Percentiles rank a stretch among this genome's conserved stretches.
Conservation (phyloP, 208 protist species). For the Leishmania braziliensis region DNA sequence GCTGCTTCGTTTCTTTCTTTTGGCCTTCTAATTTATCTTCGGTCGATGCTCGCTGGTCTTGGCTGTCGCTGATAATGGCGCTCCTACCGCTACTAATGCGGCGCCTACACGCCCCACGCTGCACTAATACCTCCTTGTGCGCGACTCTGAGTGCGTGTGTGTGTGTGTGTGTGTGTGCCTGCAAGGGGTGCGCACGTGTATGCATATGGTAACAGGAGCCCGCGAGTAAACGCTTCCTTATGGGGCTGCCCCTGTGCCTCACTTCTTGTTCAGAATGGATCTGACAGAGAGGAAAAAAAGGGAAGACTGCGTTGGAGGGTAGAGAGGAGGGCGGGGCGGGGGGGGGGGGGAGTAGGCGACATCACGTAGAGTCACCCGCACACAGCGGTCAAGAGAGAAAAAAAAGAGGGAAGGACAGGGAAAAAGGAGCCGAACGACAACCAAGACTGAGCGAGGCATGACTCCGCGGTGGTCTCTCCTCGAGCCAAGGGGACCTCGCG, state of each 20-base stretch:
- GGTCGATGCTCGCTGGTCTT: not conserved
- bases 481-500: not conserved
- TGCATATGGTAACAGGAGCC: not conserved
- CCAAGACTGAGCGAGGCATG: not conserved
- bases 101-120: not conserved
- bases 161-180: not conserved
- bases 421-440: not conserved
- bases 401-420: not conserved
- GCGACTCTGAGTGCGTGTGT: not conserved
- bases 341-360: not conserved
- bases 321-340: not conserved
- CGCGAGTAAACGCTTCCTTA: not conserved
- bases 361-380: not conserved
- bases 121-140: not conserved
- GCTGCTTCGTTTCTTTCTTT: not conserved
- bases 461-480: not conserved
- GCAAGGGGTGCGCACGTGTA: not conserved
- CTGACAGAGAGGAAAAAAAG: slow-evolving; percentile 1
- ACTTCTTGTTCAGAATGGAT: not conserved
- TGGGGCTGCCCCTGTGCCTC: not conserved
- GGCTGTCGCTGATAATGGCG: not conserved
- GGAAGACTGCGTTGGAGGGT: not conserved
- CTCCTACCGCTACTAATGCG: not conserved
- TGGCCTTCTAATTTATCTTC: no score
- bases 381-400: not conserved